These are phyloP conservation scores for Xylaria polymorpha DNA, from an alignment of 2,329 filamentous ascomycete species.

Conservation along the genomic window DNA sequence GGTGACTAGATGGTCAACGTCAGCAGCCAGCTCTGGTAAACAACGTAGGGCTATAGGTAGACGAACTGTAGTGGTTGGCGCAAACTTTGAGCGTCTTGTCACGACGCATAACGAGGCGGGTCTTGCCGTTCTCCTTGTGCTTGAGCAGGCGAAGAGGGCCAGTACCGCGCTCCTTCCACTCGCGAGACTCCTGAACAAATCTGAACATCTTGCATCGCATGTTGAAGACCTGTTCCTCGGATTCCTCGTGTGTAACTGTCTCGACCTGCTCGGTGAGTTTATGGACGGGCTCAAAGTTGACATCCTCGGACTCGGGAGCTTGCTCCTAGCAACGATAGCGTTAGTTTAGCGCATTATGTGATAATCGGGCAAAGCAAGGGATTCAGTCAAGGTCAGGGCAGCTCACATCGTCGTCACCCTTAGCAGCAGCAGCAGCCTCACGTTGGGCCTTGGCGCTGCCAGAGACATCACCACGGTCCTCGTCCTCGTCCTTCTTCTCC, in stretches of 20 bases:
- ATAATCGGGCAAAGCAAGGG: background rate
- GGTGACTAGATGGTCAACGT: slow-evolving; percentile 71
- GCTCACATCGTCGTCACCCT: slow-evolving; percentile 64
- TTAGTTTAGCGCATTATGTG: slow-evolving; percentile 37
- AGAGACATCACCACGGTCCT: slow-evolving; percentile 86
- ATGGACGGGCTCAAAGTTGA: slow-evolving; percentile 97
- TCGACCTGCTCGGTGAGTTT: slow-evolving; percentile 97
- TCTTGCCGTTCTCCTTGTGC: slow-evolving; percentile 99
- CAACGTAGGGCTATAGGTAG: background rate
- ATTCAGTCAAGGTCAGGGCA: background rate
- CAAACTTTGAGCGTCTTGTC: slow-evolving; percentile 99
- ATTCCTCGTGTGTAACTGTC: slow-evolving; percentile 97
- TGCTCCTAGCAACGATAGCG: slow-evolving; percentile 61
- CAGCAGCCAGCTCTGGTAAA: slow-evolving; percentile 27
- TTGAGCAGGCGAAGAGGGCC: slow-evolving; percentile 96
- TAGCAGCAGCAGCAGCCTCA: slow-evolving; percentile 69
- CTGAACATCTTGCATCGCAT: slow-evolving; percentile 99
- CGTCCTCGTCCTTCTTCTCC: slow-evolving; percentile 87
- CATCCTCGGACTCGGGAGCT: slow-evolving; percentile 86
- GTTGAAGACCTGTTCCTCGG: slow-evolving; percentile 98
- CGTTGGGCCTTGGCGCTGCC: slow-evolving; percentile 86
- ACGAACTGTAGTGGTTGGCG: slow-evolving; percentile 98
- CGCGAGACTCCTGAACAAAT: slow-evolving; percentile 89
- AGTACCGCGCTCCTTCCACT: slow-evolving; percentile 99
- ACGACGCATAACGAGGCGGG: slow-evolving; percentile 95